phyloP scores from a whole-genome alignment of 1,139 yeast genomes.

The Magnusiomyces fungicola region DNA sequence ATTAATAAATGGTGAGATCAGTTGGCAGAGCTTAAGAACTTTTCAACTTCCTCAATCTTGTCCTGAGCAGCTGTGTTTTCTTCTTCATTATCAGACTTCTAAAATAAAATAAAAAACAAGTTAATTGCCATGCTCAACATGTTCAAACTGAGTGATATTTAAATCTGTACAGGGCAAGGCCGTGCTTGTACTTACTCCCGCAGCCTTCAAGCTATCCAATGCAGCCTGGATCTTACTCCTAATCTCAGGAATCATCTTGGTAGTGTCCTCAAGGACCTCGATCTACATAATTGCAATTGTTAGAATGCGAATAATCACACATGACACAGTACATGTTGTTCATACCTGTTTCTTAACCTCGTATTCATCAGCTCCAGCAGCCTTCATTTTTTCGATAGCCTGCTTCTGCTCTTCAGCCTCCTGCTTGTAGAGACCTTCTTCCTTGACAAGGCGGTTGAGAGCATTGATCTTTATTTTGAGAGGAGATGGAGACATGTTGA shows the following conservation, averaged over 20 bases:
- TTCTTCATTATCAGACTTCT: slow-evolving; percentile 42
- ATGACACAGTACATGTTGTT: no score
- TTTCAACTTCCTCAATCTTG: slow-evolving; percentile 28
- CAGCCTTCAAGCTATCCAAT: slow-evolving; percentile 37
- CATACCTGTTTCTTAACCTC: slow-evolving; percentile 57
- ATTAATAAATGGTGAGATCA: no score
- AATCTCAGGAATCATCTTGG: slow-evolving; percentile 60
- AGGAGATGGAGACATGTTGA: slow-evolving; percentile 63
- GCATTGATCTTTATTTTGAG: slow-evolving; percentile 73
- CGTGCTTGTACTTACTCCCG: not conserved
- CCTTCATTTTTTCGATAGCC: slow-evolving; percentile 37
- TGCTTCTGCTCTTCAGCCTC: slow-evolving; percentile 59
- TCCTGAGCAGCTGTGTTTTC: slow-evolving; percentile 40
- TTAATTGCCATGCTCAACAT: not conserved
- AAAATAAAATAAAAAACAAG: slow-evolving; percentile 23
- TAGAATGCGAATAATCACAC: no score
- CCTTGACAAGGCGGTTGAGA: slow-evolving; percentile 64
- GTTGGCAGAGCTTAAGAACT: slow-evolving; percentile 16
- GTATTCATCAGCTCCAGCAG: slow-evolving; percentile 51
- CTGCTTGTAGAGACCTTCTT: slow-evolving; percentile 53
- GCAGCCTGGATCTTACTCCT: slow-evolving; percentile 46
- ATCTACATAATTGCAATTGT: no score
- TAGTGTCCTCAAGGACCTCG: slow-evolving; percentile 62
- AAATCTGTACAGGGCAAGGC: not conserved
- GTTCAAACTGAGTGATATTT: not conserved